Conservation (phyloP, 805 yeast species). For the Metschnikowia dekortorum region DNA sequence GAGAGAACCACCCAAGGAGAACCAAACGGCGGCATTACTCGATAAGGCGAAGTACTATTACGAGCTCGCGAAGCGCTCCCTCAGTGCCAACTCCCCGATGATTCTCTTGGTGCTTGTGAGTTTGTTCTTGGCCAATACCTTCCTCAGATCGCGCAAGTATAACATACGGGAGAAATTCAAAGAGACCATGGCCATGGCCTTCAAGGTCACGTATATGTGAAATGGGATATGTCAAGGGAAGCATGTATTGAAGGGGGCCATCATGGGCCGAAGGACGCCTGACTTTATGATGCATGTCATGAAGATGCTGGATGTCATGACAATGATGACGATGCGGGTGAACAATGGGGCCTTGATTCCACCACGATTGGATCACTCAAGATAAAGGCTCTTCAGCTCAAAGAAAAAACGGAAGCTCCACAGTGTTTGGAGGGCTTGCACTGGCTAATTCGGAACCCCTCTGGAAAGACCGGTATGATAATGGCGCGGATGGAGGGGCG, state of each 20-base stretch:
- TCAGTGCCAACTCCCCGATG: constrained; percentile 27
- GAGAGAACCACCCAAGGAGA: not conserved
- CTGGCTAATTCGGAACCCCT: not conserved
- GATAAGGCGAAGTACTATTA: constrained; percentile 1
- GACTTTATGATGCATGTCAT: too few species aligned
- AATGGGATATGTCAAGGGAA: not conserved
- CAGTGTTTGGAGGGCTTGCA: constrained; percentile 15
- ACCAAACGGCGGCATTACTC: constrained; percentile 1
- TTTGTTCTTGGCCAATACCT: constrained; percentile 18
- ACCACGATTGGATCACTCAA: too few species aligned
- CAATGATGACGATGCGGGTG: too few species aligned
- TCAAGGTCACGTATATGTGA: constrained; percentile 34
- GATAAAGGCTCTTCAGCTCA: constrained; percentile 6
- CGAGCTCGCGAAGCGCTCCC: constrained; percentile 18
- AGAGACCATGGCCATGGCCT: constrained; percentile 42
- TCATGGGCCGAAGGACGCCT: too few species aligned
- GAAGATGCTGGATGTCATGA: too few species aligned
- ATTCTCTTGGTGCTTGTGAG: constrained; percentile 21
- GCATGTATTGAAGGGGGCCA: not conserved
- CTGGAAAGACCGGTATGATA: constrained; percentile 12
- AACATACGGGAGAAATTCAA: constrained; percentile 27
- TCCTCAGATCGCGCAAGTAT: constrained; percentile 22
- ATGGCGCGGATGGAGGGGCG: not conserved
- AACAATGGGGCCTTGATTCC: too few species aligned
- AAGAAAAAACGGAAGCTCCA: constrained; percentile 43